These are phyloP conservation scores for Lepidium africanum DNA, from an alignment of 345 rosid genomes.

Conservation along the genomic window DNA sequence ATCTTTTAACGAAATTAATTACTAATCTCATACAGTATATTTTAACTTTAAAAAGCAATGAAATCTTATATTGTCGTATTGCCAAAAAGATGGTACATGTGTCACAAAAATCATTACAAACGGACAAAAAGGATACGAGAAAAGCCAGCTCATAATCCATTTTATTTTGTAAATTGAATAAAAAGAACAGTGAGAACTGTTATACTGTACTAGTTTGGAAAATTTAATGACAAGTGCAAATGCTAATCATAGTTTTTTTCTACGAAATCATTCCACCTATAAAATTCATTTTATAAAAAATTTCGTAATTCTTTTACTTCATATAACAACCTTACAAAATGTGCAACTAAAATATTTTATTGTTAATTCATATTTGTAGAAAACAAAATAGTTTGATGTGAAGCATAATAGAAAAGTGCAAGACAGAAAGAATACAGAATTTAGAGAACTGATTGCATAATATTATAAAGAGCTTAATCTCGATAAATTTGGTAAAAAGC, in stretches of 20 bases:
- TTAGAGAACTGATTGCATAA: neutral
- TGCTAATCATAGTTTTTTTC: neutral
- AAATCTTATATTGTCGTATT: neutral
- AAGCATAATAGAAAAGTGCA: neutral
- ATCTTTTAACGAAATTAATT: too few species aligned
- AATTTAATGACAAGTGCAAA: neutral
- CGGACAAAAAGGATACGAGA: slow-evolving; percentile 15
- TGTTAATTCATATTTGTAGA: neutral
- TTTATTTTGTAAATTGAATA: neutral
- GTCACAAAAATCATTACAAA: slow-evolving; percentile 13
- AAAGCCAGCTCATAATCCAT: slow-evolving; percentile 18
- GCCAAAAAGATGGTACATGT: neutral
- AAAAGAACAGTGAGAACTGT: neutral
- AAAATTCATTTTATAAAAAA: neutral
- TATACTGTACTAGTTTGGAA: slow-evolving; percentile 9
- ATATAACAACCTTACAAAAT: too few species aligned
- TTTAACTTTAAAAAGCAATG: too few species aligned
- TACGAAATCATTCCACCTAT: neutral
- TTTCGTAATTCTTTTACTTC: neutral
- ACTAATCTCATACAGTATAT: too few species aligned
- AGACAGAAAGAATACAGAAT: neutral
- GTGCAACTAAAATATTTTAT: too few species aligned
- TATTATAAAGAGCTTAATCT: neutral
- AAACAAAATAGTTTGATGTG: neutral
- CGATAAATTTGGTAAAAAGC: neutral